Conservation (phyloP, 1,284 basidiomycete species). For the Cutaneotrichosporon spelunceum region DNA sequence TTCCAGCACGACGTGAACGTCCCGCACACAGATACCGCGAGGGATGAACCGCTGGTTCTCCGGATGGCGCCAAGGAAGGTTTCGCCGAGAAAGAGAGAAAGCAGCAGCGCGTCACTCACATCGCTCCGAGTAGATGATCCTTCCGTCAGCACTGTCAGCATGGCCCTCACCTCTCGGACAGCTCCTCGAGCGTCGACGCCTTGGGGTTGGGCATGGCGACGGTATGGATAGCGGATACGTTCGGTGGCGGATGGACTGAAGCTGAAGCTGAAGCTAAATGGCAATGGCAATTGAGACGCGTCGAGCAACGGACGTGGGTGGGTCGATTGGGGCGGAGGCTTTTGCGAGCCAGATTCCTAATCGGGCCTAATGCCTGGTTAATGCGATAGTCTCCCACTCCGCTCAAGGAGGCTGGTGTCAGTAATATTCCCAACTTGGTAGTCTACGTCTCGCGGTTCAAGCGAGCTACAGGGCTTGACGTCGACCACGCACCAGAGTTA, state of each 20-base stretch:
- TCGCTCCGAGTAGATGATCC: constrained; percentile 51
- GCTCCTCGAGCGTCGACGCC: constrained; percentile 43
- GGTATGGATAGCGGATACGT: neutral
- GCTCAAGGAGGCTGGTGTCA: too few relatives aligned
- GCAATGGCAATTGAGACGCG: neutral
- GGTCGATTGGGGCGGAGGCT: neutral
- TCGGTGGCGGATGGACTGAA: neutral
- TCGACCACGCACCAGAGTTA: too few relatives aligned
- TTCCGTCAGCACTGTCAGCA: constrained; percentile 22
- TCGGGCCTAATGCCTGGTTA: neutral
- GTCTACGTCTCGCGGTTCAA: too few relatives aligned
- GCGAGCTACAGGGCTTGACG: too few relatives aligned
- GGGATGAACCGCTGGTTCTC: too few relatives aligned
- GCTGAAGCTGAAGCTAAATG: neutral
- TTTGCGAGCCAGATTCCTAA: neutral
- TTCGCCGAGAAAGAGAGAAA: neutral
- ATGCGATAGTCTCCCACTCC: too few relatives aligned
- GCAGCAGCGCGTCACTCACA: constrained; percentile 30
- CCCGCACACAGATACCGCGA: too few relatives aligned
- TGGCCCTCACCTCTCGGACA: constrained; percentile 44
- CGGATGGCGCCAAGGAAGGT: neutral
- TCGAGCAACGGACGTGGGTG: neutral
- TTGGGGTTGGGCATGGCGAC: constrained; percentile 1
- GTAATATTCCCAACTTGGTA: neutral
- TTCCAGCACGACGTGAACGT: too few relatives aligned